Evolutionary conservation across 768 basidiomycete species (phyloP).

Genomic region (Boletus subcaerulescens): DNA sequence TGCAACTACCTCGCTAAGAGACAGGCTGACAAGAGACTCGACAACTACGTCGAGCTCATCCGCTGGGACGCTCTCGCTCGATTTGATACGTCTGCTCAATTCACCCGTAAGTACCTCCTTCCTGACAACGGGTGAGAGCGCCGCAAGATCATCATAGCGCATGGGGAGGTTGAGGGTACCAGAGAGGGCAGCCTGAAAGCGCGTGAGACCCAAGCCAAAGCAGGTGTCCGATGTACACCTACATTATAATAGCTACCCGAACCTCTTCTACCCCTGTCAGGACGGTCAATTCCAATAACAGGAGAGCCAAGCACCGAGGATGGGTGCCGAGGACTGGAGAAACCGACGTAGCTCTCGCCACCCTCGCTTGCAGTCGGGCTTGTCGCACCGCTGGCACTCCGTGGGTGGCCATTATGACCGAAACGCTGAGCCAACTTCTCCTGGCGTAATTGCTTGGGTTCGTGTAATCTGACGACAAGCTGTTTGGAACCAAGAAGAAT

Average conservation of each 20-base stretch:
- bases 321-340: conserved; percentile 67
- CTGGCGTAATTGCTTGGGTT: conserved; percentile 88
- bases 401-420: conserved; percentile 74
- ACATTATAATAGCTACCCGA: conserved; percentile 89
- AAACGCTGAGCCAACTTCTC: conserved; percentile 87
- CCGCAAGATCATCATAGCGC: conserved; percentile 82
- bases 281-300: conserved; percentile 50
- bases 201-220: conserved; percentile 2
- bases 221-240: conserved; percentile 16
- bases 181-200: conserved; percentile 66
- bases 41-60: conserved; percentile 64
- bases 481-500: conserved; percentile 66
- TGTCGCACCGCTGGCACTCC: conserved; percentile 78
- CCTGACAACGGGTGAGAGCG: conserved; percentile 82
- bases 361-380: conserved; percentile 82
- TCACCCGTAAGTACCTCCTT: conserved; percentile 85
- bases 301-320: conserved; percentile 55
- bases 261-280: conserved; percentile 67
- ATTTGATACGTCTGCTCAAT: conserved; percentile 69
- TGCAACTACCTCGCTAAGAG: conserved; percentile 73
- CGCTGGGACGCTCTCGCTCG: conserved; percentile 48
- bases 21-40: conserved; percentile 65
- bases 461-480: conserved; percentile 83
- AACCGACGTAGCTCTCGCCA: conserved; percentile 71
- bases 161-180: conserved; percentile 80